Evolutionary conservation across 257 asterid species (phyloP).

Genomic region (Solanum verrucosum): DNA sequence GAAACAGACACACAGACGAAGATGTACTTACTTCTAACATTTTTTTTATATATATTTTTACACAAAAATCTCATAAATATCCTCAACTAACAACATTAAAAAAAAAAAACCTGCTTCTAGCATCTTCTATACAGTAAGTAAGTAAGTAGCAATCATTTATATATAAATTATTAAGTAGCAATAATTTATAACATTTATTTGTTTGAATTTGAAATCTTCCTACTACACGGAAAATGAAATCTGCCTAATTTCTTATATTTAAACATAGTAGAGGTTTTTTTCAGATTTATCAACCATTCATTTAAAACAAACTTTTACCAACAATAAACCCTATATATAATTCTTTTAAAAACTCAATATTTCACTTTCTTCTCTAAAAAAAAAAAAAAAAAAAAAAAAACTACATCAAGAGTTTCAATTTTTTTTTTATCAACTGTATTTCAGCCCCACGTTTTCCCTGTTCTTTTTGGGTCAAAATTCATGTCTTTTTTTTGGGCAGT

Average conservation of each 20-base stretch:
- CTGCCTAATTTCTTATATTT: not conserved
- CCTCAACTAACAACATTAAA: not conserved
- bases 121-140: not conserved
- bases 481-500: not conserved
- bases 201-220: not conserved
- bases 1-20: too few species aligned
- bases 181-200: not conserved
- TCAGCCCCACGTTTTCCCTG: not conserved
- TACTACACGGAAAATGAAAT: not conserved
- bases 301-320: not conserved
- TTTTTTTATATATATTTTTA: too few species aligned
- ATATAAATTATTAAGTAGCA: too few species aligned
- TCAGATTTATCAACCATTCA: not conserved
- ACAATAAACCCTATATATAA: not conserved
- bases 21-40: too few species aligned
- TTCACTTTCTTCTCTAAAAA: not conserved
- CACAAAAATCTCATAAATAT: not conserved
- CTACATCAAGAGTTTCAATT: not conserved
- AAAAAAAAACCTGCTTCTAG: not conserved
- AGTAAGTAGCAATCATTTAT: not conserved
- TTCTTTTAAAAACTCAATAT: not conserved
- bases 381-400: too few species aligned
- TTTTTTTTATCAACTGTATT: not conserved
- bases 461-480: not conserved
- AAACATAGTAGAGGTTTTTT: not conserved